These are phyloP conservation scores for Sextonia rubra DNA, from an alignment of 164 flowering plant species.

Conservation along the genomic window DNA sequence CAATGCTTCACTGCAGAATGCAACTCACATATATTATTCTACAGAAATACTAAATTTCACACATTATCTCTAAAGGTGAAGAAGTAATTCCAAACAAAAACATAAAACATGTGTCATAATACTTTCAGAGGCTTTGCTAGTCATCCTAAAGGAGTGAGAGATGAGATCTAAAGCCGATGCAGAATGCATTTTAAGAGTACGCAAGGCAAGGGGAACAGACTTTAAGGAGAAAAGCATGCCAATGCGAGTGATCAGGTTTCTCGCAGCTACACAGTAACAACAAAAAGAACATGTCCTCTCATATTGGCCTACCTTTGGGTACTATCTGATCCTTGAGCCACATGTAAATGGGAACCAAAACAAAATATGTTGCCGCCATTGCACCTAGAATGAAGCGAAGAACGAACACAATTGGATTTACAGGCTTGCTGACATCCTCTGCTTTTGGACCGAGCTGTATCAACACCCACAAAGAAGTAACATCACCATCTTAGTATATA, in stretches of 20 bases:
- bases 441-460: slow-evolving; percentile 56
- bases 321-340: slow-evolving; percentile 89
- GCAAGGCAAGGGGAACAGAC: too few relatives aligned
- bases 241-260: neutral
- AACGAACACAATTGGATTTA: slow-evolving; percentile 37
- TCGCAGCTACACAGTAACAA: neutral
- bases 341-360: slow-evolving; percentile 90
- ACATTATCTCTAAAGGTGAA: too few relatives aligned
- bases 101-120: too few relatives aligned
- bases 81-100: too few relatives aligned
- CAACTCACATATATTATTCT: too few relatives aligned
- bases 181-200: too few relatives aligned
- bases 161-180: too few relatives aligned
- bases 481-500: neutral
- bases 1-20: too few relatives aligned
- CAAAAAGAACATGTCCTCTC: slow-evolving; percentile 7
- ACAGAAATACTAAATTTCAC: too few relatives aligned
- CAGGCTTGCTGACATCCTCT: slow-evolving; percentile 47
- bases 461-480: slow-evolving; percentile 2
- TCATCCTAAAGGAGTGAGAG: too few relatives aligned
- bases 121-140: too few relatives aligned
- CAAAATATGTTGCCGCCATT: slow-evolving; percentile 63
- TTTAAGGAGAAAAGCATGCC: too few relatives aligned
- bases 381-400: slow-evolving; percentile 73
- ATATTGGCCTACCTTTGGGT: slow-evolving; percentile 78